A percentile compares a stretch with the other conserved stretches of the same genome.
Evolutionary conservation across 2,329 filamentous ascomycete species (phyloP).

Genomic region (Bertia moriformis): DNA sequence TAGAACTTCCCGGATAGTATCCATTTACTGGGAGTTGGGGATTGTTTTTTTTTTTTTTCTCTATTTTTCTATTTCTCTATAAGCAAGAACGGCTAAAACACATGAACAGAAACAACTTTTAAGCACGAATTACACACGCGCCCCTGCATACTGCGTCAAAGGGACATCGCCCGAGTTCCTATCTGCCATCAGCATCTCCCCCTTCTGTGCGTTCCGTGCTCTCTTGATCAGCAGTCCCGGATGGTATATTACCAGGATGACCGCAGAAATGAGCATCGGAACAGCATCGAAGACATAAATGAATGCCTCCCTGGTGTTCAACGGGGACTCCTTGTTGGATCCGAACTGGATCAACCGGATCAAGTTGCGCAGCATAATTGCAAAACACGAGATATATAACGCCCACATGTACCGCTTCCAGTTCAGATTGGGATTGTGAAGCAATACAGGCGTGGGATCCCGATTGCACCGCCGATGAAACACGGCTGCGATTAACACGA

Average conservation of each 20-base stretch:
- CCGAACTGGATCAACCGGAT: conserved; percentile 28
- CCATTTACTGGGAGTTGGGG: too few species aligned
- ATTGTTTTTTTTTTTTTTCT: too few species aligned
- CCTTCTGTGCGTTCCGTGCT: not conserved
- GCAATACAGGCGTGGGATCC: conserved; percentile 5
- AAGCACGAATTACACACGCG: too few species aligned
- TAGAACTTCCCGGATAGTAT: too few species aligned
- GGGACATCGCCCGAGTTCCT: not conserved
- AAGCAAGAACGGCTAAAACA: too few species aligned
- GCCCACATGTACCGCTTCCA: conserved; percentile 20
- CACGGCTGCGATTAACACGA: conserved; percentile 9
- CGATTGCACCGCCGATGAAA: conserved; percentile 10
- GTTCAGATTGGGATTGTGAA: not conserved
- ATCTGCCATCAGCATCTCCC: not conserved
- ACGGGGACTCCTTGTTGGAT: conserved; percentile 21
- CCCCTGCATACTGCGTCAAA: not conserved
- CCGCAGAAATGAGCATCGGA: conserved; percentile 21
- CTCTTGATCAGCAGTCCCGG: not conserved
- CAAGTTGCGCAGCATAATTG: conserved; percentile 26
- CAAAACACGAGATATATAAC: conserved; percentile 20
- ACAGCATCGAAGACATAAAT: conserved; percentile 24
- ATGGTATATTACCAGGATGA: conserved; percentile 6
- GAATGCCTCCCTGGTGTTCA: conserved; percentile 23
- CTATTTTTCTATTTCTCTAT: too few species aligned
- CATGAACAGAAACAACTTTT: too few species aligned